Evolutionary conservation across 495 filamentous ascomycete species (phyloP).

Genomic region (Antarctomyces pellizariae): DNA sequence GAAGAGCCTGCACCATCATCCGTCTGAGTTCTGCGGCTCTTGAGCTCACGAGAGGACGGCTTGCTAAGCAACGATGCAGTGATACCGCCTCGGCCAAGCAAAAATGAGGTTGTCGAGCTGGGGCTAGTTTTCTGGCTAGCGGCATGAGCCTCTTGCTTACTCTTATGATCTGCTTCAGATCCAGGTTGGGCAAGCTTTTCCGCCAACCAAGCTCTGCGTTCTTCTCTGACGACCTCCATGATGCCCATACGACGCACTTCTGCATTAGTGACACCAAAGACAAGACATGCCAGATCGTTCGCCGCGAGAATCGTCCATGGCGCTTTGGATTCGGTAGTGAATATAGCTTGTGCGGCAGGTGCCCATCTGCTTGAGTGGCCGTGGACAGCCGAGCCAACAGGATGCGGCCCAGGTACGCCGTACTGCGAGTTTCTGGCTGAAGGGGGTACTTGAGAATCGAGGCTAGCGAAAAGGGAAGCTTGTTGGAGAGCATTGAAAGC

Average conservation of each 20-base stretch:
- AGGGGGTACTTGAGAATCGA: constrained; percentile 20
- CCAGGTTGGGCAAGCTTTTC: constrained; percentile 41
- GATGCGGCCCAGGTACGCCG: constrained; percentile 12
- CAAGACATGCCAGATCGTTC: constrained; percentile 89
- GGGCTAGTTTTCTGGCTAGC: constrained; percentile 21
- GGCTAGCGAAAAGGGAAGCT: no score
- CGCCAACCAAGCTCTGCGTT: constrained; percentile 74
- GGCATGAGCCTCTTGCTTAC: constrained; percentile 15
- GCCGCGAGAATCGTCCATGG: constrained; percentile 93
- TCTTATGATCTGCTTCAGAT: constrained; percentile 19
- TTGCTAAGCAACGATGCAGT: constrained; percentile 75
- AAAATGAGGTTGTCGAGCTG: constrained; percentile 21
- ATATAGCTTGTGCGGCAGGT: constrained; percentile 84
- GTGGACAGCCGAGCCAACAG: constrained; percentile 29
- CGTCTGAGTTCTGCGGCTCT: constrained; percentile 37
- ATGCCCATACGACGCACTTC: constrained; percentile 92
- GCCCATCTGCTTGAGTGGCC: constrained; percentile 77
- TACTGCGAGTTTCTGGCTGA: constrained; percentile 14
- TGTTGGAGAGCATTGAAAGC: no score
- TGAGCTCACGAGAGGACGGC: constrained; percentile 47
- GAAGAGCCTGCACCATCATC: constrained; percentile 53
- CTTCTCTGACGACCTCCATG: constrained; percentile 75
- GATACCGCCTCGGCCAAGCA: constrained; percentile 47
- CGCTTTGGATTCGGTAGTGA: constrained; percentile 66
- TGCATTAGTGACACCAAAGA: constrained; percentile 85